Percentiles rank a stretch among this genome's conserved stretches.
phyloP scores from a whole-genome alignment of 768 basidiomycete species.

The Suillus subaureus region DNA sequence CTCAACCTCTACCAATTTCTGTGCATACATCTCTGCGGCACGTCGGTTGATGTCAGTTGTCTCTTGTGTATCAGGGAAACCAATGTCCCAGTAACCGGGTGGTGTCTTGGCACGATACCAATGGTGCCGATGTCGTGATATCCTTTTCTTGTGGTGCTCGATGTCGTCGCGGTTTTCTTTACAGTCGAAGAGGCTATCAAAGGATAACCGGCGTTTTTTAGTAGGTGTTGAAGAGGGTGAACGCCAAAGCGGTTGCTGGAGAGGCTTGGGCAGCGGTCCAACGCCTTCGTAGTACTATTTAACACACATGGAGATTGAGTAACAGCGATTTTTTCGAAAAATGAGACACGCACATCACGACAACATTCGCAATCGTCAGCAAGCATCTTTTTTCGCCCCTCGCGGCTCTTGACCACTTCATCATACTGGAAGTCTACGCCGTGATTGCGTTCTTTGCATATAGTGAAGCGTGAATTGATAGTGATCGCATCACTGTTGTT shows the following conservation, averaged over 20 bases:
- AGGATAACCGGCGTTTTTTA: conserved; percentile 22
- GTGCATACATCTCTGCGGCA: conserved; percentile 72
- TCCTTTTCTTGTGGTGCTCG: conserved; percentile 62
- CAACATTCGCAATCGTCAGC: conserved; percentile 86
- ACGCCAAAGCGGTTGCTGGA: conserved; percentile 74
- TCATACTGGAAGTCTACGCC: conserved; percentile 73
- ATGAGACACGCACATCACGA: conserved; percentile 54
- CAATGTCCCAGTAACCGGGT: conserved; percentile 88
- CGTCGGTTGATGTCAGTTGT: conserved; percentile 71
- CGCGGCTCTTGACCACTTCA: conserved; percentile 70
- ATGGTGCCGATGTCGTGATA: conserved; percentile 72
- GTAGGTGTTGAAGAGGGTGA: conserved; percentile 47
- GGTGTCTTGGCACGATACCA: conserved; percentile 78
- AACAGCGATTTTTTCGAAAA: not conserved
- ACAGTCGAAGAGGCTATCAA: conserved; percentile 14
- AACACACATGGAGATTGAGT: not conserved
- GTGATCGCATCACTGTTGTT: conserved; percentile 34
- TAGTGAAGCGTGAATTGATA: conserved; percentile 67
- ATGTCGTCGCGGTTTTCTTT: conserved; percentile 38
- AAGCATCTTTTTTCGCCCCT: conserved; percentile 64
- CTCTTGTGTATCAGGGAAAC: conserved; percentile 87
- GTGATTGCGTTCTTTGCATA: conserved; percentile 65
- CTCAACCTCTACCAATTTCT: conserved; percentile 62
- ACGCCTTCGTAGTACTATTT: conserved; percentile 80
- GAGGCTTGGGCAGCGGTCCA: conserved; percentile 66